Conservation (phyloP, 805 yeast genomes). For the Ogataea pilisensis region DNA sequence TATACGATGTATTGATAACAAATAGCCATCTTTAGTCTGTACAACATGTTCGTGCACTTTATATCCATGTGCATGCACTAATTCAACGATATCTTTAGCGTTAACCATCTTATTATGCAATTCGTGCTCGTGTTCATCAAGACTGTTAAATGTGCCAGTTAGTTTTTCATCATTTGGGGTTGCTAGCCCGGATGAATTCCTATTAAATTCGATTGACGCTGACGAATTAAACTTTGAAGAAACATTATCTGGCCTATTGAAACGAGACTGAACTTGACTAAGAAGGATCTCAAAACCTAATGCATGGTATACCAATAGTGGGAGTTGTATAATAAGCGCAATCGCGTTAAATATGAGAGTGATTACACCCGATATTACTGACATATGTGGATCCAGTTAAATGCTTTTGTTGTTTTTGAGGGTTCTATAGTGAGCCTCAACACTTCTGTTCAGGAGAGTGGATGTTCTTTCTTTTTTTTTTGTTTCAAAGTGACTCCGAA, state of each 20-base stretch:
- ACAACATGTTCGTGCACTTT: slow-evolving; percentile 74
- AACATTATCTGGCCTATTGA: slow-evolving; percentile 22
- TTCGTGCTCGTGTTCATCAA: slow-evolving; percentile 2
- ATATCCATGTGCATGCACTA: slow-evolving; percentile 48
- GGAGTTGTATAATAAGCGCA: slow-evolving; percentile 19
- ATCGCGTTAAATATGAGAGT: slow-evolving; percentile 5
- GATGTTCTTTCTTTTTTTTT: too few species aligned
- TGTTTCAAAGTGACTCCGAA: too few species aligned
- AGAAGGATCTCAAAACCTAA: slow-evolving; percentile 19
- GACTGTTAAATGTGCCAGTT: background rate
- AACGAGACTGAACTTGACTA: slow-evolving; percentile 9
- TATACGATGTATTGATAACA: slow-evolving; percentile 73
- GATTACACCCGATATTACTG: background rate
- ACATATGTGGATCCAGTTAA: background rate
- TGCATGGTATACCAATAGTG: slow-evolving; percentile 19
- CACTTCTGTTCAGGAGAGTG: too few species aligned
- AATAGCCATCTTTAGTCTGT: slow-evolving; percentile 70
- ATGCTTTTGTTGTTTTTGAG: too few species aligned
- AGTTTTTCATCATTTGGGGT: background rate
- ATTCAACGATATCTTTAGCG: slow-evolving; percentile 30
- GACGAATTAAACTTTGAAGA: slow-evolving; percentile 5
- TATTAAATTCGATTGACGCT: background rate
- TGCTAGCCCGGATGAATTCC: background rate
- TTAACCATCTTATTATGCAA: slow-evolving; percentile 17
- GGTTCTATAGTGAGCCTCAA: too few species aligned